These are phyloP conservation scores for Coemansia erecta DNA, from an alignment of 192 early-diverging fungal genomes.

Conservation along the genomic window DNA sequence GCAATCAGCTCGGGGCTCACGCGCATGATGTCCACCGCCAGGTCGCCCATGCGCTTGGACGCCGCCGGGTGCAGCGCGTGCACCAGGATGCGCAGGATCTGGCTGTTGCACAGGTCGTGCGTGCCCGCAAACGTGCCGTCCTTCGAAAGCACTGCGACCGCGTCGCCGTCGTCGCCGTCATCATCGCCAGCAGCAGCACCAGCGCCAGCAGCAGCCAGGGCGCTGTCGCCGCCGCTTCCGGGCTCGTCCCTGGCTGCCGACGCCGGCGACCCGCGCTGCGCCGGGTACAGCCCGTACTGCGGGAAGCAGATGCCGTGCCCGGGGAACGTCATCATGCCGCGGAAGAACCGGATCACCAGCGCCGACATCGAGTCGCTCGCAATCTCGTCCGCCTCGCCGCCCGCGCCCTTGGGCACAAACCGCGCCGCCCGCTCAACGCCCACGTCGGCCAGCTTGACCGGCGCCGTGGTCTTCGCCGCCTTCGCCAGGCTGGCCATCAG, in stretches of 20 bases:
- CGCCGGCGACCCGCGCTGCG: constrained; percentile 13
- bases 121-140: constrained; percentile 10
- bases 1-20: constrained; percentile 49
- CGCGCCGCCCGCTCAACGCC: constrained; percentile 16
- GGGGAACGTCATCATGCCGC: constrained; percentile 45
- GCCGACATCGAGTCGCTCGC: constrained; percentile 29
- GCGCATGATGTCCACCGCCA: constrained; percentile 36
- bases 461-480: constrained; percentile 15
- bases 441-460: constrained; percentile 12
- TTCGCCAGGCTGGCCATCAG: constrained; percentile 35
- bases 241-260: not conserved
- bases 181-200: too few relatives aligned
- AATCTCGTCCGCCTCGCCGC: not conserved
- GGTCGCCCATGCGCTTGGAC: constrained; percentile 26
- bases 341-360: constrained; percentile 39
- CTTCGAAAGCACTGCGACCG: constrained; percentile 16
- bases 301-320: constrained; percentile 48
- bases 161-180: constrained; percentile 7
- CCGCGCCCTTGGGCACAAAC: constrained; percentile 15
- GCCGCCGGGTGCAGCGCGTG: constrained; percentile 24
- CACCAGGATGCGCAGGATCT: constrained; percentile 45
- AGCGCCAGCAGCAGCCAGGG: too few relatives aligned
- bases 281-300: constrained; percentile 46
- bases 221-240: not conserved
- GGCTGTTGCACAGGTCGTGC: constrained; percentile 41